A percentile compares a stretch with the other conserved stretches of the same genome.
Conservation (phyloP, 192 early-diverging fungal genomes). For the Entomortierella lignicola region DNA sequence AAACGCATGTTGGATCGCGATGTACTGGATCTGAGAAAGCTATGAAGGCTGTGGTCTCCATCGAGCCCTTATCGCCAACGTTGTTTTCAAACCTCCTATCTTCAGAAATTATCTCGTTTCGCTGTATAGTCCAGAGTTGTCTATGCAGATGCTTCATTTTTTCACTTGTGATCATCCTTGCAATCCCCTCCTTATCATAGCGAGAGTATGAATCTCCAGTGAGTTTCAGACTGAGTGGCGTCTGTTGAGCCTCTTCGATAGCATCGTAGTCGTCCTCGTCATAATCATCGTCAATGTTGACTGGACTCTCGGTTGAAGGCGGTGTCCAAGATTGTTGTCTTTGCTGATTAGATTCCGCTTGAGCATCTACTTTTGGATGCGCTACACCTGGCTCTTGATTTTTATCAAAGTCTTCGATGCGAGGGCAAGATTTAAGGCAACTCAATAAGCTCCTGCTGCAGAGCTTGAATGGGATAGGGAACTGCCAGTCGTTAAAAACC, state of each 20-base stretch:
- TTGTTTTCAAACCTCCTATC: not conserved
- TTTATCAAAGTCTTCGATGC: not conserved
- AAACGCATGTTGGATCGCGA: slow-evolving; percentile 7
- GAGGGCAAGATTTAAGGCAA: slow-evolving; percentile 20
- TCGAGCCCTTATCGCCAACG: not conserved
- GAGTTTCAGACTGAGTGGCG: slow-evolving; percentile 1
- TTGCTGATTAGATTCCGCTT: not conserved
- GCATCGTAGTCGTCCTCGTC: slow-evolving; percentile 41
- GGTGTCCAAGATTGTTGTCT: not conserved
- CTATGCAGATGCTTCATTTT: slow-evolving; percentile 30
- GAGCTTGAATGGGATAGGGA: slow-evolving; percentile 44
- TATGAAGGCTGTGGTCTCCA: slow-evolving; percentile 4
- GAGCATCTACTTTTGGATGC: not conserved
- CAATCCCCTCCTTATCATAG: not conserved
- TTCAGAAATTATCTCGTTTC: slow-evolving; percentile 3
- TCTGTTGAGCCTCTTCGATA: slow-evolving; percentile 12
- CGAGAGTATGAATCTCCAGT: slow-evolving; percentile 9
- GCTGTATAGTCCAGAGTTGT: slow-evolving; percentile 22
- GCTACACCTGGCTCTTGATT: not conserved
- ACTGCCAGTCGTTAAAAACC: slow-evolving; percentile 18
- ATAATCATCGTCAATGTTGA: not conserved
- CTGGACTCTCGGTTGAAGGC: not conserved
- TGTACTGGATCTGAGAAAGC: slow-evolving; percentile 1
- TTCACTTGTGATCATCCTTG: not conserved
- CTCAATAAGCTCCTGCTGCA: slow-evolving; percentile 25